These are phyloP conservation scores for Pilatotrama ljubarskyi DNA, from an alignment of 768 basidiomycete species.

Conservation along the genomic window DNA sequence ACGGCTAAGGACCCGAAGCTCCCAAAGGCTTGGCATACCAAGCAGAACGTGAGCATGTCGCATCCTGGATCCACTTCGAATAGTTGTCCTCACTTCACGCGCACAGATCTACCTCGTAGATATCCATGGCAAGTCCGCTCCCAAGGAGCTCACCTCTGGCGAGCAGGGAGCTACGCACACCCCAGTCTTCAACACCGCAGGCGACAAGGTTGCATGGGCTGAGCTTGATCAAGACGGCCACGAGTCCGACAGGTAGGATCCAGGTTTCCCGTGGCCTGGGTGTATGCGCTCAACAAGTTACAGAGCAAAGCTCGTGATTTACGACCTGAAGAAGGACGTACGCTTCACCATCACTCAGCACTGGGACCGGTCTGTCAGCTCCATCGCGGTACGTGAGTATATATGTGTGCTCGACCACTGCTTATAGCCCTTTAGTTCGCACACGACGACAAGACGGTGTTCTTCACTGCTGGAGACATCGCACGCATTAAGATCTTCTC, in stretches of 20 bases:
- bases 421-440: constrained; percentile 57
- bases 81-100: not conserved
- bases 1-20: constrained; percentile 84
- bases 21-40: constrained; percentile 82
- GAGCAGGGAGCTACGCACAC: constrained; percentile 79
- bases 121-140: constrained; percentile 48
- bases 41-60: constrained; percentile 62
- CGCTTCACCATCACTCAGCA: constrained; percentile 72
- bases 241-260: constrained; percentile 72
- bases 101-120: constrained; percentile 68
- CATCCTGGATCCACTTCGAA: not conserved
- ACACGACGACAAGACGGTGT: constrained; percentile 64
- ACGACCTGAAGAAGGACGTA: constrained; percentile 67
- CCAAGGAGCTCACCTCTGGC: constrained; percentile 77
- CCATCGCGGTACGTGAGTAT: constrained; percentile 50
- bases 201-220: constrained; percentile 81
- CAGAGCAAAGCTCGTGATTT: constrained; percentile 77
- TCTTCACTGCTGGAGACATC: constrained; percentile 74
- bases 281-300: not conserved
- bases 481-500: constrained; percentile 76
- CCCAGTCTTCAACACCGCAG: constrained; percentile 68
- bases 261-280: not conserved
- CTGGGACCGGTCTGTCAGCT: constrained; percentile 83
- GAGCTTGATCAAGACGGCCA: constrained; percentile 88
- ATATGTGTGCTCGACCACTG: not conserved